Base-by-base conservation (phyloP, 2,329 filamentous ascomycete species). In the Penicillium brasilianum region DNA sequence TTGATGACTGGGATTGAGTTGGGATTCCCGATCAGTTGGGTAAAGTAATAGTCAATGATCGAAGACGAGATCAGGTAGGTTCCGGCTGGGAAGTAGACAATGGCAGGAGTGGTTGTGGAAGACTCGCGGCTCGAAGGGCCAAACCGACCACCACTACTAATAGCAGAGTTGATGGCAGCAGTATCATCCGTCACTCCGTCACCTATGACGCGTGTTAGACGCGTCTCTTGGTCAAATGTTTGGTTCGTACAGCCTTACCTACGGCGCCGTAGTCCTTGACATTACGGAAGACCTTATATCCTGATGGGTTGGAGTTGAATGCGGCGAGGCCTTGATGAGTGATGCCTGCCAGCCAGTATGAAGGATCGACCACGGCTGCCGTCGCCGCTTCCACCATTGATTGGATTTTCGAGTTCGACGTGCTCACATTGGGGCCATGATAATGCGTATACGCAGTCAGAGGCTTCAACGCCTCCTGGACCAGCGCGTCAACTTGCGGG, bases 11-110 rank as follows among this genome's bases (percentile, higher is more conserved):
- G 86, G 18, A 83, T 74, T 51, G 82, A 80, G 61, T 82, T 85
- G 2, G 86, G 83, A 62, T 88, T 85, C 43, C 86, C 86, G 58
- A 89, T 80, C 14, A 89, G 74, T 72, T 88, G 83, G 6, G 87
- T 89, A 62, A 85, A 84, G 73, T 88, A 90, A 67, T 86, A 88
- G 67, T 87, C 81, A 56, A 87, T 81, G 62, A 90, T 86, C 2
- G 84, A 79, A 0, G 77, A 75, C 44, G 81, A 86, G 59, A 88
- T 80, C 1, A 85, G 54, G 64, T 90, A 90, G 0, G 82, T 87
- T 46, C 86, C 86, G 16, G 80, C 78, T 3, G 83, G 84, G 66
- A 86, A 85, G 70, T 86, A 87, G n/a, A 87, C 80, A 22, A 85
- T 73, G 2, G 83, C 84, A 1, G 85, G 84, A 1, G 81, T 83